Conservation (phyloP, 1,284 basidiomycete genomes). For the Stygiomarasmius scandens region DNA sequence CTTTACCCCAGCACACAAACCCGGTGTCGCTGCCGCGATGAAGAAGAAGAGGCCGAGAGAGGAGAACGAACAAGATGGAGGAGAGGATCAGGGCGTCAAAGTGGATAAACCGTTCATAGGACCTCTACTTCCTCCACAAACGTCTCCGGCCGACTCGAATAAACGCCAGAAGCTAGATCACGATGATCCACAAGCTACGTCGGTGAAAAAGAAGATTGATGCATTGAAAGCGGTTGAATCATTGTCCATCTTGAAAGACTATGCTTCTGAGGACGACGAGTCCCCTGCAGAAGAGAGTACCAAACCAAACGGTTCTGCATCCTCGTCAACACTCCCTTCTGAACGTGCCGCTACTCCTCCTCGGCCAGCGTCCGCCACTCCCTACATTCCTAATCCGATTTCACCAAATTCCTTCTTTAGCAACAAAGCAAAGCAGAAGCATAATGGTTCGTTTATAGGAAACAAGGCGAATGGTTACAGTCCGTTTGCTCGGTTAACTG, state of each 20-base stretch:
- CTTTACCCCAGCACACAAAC: conserved; percentile 21
- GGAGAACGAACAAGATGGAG: conserved; percentile 39
- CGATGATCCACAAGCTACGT: conserved; percentile 61
- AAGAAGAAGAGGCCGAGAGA: conserved; percentile 52
- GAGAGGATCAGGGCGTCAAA: conserved; percentile 51
- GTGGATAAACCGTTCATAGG: conserved; percentile 61
- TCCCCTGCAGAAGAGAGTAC: conserved; percentile 10
- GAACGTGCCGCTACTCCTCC: too few species aligned
- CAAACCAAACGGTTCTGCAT: neutral
- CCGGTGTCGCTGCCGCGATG: conserved; percentile 59
- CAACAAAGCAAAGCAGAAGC: too few species aligned
- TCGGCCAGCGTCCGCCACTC: too few species aligned
- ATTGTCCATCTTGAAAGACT: conserved; percentile 42
- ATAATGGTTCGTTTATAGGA: too few species aligned
- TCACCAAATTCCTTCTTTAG: too few species aligned
- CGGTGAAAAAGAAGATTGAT: conserved; percentile 66
- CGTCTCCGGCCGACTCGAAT: conserved; percentile 19
- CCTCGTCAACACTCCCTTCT: neutral
- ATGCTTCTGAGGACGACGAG: conserved; percentile 53
- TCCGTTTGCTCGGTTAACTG: too few species aligned
- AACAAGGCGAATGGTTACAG: too few species aligned
- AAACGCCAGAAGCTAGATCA: conserved; percentile 29
- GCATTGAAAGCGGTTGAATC: conserved; percentile 41
- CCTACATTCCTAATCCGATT: too few species aligned
- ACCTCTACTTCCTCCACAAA: conserved; percentile 58